Evolutionary conservation across 192 early-diverging fungal species (phyloP).

Genomic region (Umbelopsis ramanniana): DNA sequence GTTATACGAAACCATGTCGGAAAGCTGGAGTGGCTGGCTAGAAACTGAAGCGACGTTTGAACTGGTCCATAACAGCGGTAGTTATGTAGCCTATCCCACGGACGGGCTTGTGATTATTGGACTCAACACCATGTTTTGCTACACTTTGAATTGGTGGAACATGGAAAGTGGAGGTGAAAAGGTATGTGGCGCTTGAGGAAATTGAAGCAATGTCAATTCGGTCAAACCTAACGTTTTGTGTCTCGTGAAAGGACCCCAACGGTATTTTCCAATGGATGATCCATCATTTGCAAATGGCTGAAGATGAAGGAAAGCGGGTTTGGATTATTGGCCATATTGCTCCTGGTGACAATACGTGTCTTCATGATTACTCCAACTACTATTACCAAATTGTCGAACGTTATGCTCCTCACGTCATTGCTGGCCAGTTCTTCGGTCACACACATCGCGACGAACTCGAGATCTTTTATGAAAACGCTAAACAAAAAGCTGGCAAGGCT

Average conservation of each 20-base stretch:
- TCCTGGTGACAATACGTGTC: slow-evolving; percentile 50
- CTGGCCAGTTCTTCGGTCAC: slow-evolving; percentile 62
- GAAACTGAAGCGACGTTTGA: slow-evolving; percentile 44
- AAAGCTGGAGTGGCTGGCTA: slow-evolving; percentile 58
- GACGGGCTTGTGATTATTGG: slow-evolving; percentile 54
- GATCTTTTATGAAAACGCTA: slow-evolving; percentile 49
- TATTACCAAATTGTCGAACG: slow-evolving; percentile 61
- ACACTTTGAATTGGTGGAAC: slow-evolving; percentile 59
- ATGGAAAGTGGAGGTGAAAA: slow-evolving; percentile 44
- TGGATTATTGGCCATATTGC: slow-evolving; percentile 63
- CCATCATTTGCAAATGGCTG: slow-evolving; percentile 51
- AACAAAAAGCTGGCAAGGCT: slow-evolving; percentile 41
- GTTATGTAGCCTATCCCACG: slow-evolving; percentile 50
- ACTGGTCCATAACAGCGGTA: slow-evolving; percentile 45
- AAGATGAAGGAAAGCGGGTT: slow-evolving; percentile 56
- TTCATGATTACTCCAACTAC: slow-evolving; percentile 55
- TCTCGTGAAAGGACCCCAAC: slow-evolving; percentile 46
- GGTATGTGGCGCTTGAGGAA: slow-evolving; percentile 11
- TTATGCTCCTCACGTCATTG: slow-evolving; percentile 59
- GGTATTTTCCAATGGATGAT: slow-evolving; percentile 56
- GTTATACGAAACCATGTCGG: slow-evolving; percentile 52
- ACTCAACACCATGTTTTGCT: slow-evolving; percentile 65
- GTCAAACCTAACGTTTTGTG: too few relatives aligned
- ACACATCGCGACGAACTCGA: slow-evolving; percentile 58
- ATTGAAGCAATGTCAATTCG: not conserved